A percentile compares a stretch with the other conserved stretches of the same genome.
Conservation (phyloP, 2,329 filamentous ascomycete genomes). For the Juglanconis oblonga region DNA sequence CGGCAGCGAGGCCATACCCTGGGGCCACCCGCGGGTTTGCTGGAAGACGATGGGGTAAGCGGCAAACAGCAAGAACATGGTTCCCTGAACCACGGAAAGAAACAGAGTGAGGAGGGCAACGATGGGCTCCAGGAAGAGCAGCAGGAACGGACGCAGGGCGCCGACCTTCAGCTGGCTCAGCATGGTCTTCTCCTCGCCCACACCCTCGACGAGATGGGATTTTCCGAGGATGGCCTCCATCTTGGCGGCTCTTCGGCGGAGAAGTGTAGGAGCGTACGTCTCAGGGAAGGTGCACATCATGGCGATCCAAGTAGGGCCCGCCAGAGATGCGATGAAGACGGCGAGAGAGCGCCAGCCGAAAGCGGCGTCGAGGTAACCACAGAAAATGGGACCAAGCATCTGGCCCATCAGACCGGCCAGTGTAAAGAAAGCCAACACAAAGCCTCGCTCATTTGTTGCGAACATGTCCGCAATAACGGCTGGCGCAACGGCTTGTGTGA, state of each 20-base stretch:
- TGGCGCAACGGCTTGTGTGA: slow-evolving; percentile 59
- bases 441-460: slow-evolving; percentile 46
- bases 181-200: slow-evolving; percentile 33
- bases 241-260: slow-evolving; percentile 50
- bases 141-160: slow-evolving; percentile 18
- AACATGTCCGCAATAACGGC: slow-evolving; percentile 64
- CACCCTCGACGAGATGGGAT: slow-evolving; percentile 24
- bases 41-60: slow-evolving; percentile 53
- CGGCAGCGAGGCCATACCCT: slow-evolving; percentile 48
- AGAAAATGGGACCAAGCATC: slow-evolving; percentile 21
- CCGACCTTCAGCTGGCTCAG: slow-evolving; percentile 51
- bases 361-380: slow-evolving; percentile 20
- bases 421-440: slow-evolving; percentile 62
- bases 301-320: slow-evolving; percentile 42
- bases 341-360: slow-evolving; percentile 21
- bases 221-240: slow-evolving; percentile 45
- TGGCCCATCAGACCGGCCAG: slow-evolving; percentile 22
- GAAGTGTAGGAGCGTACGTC: slow-evolving; percentile 58
- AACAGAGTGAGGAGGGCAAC: slow-evolving; percentile 53
- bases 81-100: slow-evolving; percentile 40
- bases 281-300: slow-evolving; percentile 53
- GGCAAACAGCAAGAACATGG: slow-evolving; percentile 40
- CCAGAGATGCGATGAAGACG: slow-evolving; percentile 18
- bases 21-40: slow-evolving; percentile 42
- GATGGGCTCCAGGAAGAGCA: slow-evolving; percentile 57